Percentiles rank a stretch among this genome's conserved stretches.
Conservation (phyloP, 177 flowering plant genomes). For the Vitis hybrid region DNA sequence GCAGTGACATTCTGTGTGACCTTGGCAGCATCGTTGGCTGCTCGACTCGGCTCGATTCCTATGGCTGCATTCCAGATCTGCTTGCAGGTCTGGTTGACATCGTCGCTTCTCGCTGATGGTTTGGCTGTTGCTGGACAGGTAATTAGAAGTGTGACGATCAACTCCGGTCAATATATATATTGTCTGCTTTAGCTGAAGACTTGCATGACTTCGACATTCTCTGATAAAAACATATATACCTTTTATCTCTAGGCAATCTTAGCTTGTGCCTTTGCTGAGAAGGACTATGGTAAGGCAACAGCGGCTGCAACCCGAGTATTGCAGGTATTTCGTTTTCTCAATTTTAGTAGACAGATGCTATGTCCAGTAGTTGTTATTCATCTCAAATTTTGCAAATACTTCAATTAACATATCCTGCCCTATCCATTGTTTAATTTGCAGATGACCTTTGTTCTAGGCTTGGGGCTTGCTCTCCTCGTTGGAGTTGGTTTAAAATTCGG, state of each 20-base stretch:
- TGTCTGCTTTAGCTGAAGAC: too few species aligned
- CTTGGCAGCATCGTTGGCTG: conserved; percentile 87
- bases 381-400: too few species aligned
- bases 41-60: conserved; percentile 68
- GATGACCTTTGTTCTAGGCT: conserved; percentile 48
- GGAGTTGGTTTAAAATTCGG: conserved; percentile 44
- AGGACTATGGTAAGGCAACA: conserved; percentile 50
- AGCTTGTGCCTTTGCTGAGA: conserved; percentile 70
- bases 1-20: conserved; percentile 94
- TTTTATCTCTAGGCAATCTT: conserved; percentile 45
- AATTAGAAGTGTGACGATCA: not conserved
- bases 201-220: too few species aligned
- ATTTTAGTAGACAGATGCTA: not conserved
- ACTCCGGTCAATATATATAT: not conserved
- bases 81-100: conserved; percentile 88
- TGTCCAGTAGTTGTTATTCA: too few species aligned
- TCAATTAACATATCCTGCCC: too few species aligned
- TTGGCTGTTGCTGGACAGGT: conserved; percentile 98
- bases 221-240: not conserved
- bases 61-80: conserved; percentile 98
- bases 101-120: conserved; percentile 97
- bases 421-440: conserved; percentile 14
- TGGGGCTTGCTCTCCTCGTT: conserved; percentile 36
- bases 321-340: conserved; percentile 25
- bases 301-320: conserved; percentile 37